Conservation (phyloP, 495 filamentous ascomycete genomes). For the Penicillium daleae region DNA sequence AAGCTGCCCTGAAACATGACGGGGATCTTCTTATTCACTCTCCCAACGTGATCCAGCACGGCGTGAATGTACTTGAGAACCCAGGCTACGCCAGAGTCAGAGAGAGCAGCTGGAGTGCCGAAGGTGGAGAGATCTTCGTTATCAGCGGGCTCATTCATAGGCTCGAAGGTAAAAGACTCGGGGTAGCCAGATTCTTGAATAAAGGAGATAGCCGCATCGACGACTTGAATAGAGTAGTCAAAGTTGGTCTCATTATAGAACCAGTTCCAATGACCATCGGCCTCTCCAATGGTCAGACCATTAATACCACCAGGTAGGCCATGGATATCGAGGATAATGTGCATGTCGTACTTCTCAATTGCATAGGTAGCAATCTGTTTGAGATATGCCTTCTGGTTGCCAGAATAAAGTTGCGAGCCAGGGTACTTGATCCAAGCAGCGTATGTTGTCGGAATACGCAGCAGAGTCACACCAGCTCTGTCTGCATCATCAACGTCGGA, state of each 20-base stretch:
- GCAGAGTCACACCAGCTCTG: not conserved
- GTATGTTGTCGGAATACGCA: constrained; percentile 20
- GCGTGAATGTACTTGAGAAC: constrained; percentile 28
- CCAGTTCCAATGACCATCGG: constrained; percentile 29
- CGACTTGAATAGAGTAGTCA: constrained; percentile 28
- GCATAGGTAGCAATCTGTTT: constrained; percentile 31
- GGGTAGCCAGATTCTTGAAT: constrained; percentile 27
- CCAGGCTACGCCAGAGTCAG: constrained; percentile 23
- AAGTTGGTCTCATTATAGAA: constrained; percentile 34
- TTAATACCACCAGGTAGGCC: constrained; percentile 33
- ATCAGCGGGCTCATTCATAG: constrained; percentile 31
- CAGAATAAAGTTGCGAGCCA: constrained; percentile 35
- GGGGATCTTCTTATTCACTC: constrained; percentile 22
- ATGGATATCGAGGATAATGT: constrained; percentile 34
- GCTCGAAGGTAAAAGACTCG: constrained; percentile 26
- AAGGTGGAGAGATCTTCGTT: constrained; percentile 25
- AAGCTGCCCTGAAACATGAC: constrained; percentile 31
- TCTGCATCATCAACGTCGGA: constrained; percentile 1
- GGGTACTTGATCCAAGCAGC: constrained; percentile 30
- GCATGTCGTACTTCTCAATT: constrained; percentile 32
- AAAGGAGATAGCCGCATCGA: constrained; percentile 28
- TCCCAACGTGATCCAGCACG: constrained; percentile 20
- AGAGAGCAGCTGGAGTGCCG: constrained; percentile 28
- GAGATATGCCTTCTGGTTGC: constrained; percentile 30
- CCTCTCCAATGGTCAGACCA: constrained; percentile 32